Evolutionary conservation across 2,329 filamentous ascomycete species (phyloP).

Genomic region (Calonectria pauciramosa): DNA sequence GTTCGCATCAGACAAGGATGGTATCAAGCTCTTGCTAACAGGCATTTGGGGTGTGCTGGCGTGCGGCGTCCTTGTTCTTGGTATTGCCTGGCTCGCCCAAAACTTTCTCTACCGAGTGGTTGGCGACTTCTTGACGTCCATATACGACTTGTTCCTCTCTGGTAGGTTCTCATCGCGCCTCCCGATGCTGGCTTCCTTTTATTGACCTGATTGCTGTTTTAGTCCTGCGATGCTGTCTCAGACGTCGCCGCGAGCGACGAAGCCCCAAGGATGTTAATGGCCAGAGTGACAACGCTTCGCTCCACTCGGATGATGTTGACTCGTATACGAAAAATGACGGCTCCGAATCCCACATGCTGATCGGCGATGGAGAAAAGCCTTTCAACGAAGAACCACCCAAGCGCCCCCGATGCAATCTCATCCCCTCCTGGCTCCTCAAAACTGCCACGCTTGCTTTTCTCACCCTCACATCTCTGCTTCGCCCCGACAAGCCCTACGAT

Average conservation of each 20-base stretch:
- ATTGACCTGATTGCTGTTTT: neutral
- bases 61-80: slow-evolving; percentile 38
- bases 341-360: slow-evolving; percentile 15
- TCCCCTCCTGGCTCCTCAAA: slow-evolving; percentile 34
- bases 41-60: slow-evolving; percentile 46
- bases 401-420: slow-evolving; percentile 24
- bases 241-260: slow-evolving; percentile 2
- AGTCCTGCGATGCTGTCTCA: neutral
- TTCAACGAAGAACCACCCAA: neutral
- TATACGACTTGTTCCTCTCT: slow-evolving; percentile 25
- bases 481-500: slow-evolving; percentile 49
- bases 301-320: slow-evolving; percentile 6
- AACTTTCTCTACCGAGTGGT: slow-evolving; percentile 41
- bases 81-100: slow-evolving; percentile 41
- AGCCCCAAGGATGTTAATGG: neutral
- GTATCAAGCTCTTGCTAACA: slow-evolving; percentile 49
- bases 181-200: neutral
- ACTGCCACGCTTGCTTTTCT: slow-evolving; percentile 38
- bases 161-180: slow-evolving; percentile 29
- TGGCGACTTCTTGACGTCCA: slow-evolving; percentile 34
- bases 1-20: slow-evolving; percentile 48
- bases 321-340: slow-evolving; percentile 29
- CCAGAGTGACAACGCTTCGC: neutral
- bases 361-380: slow-evolving; percentile 30
- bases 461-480: slow-evolving; percentile 36